Conservation (phyloP, 2,329 filamentous ascomycete species). For the Aspergillus sp. region DNA sequence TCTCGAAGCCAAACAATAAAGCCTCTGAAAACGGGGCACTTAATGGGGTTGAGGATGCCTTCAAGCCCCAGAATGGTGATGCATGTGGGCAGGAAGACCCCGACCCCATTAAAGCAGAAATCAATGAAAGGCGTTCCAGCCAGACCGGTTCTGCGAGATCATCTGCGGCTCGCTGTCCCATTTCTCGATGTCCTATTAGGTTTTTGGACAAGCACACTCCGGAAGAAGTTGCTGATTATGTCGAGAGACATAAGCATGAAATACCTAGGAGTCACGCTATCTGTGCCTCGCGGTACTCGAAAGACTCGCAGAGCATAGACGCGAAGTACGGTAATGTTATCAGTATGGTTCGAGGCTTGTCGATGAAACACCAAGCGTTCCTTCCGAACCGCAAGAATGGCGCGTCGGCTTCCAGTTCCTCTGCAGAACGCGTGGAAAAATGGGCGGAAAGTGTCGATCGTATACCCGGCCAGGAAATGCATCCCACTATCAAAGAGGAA, state of each 20-base stretch:
- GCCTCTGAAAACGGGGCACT: constrained; percentile 25
- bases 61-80: constrained; percentile 35
- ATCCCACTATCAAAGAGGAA: constrained; percentile 31
- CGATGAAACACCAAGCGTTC: constrained; percentile 80
- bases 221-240: constrained; percentile 86
- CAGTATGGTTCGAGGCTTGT: constrained; percentile 88
- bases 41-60: constrained; percentile 32
- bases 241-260: constrained; percentile 92
- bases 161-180: constrained; percentile 56
- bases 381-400: constrained; percentile 48
- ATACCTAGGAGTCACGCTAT: constrained; percentile 88
- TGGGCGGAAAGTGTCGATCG: constrained; percentile 74
- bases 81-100: constrained; percentile 48
- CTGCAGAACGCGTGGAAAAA: constrained; percentile 66
- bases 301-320: constrained; percentile 78
- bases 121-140: constrained; percentile 38
- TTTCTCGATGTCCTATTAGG: constrained; percentile 77
- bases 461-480: constrained; percentile 35
- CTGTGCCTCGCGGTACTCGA: constrained; percentile 82
- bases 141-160: constrained; percentile 30
- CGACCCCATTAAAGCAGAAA: constrained; percentile 47
- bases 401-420: constrained; percentile 33
- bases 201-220: constrained; percentile 87
- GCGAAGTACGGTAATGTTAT: constrained; percentile 88
- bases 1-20: constrained; percentile 49